Percentiles rank a stretch among this genome's conserved stretches.
These are phyloP conservation scores for Immersiella caudata DNA, from an alignment of 495 filamentous ascomycete genomes.

Conservation along the genomic window DNA sequence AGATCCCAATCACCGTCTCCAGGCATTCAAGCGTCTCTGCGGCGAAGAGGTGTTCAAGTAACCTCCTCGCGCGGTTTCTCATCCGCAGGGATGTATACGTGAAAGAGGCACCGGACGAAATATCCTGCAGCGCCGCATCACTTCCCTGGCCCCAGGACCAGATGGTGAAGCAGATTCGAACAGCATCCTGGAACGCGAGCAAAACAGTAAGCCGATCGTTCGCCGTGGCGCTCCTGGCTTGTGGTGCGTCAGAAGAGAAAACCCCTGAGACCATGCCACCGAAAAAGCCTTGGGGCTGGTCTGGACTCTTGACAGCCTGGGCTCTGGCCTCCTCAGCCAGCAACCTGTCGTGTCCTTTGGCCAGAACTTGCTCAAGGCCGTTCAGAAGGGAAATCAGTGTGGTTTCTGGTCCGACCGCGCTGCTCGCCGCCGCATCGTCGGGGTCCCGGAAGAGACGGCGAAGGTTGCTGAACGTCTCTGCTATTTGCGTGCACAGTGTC, in stretches of 20 bases:
- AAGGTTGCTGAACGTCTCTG: conserved; percentile 65
- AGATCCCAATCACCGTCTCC: conserved; percentile 84
- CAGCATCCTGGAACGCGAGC: conserved; percentile 94
- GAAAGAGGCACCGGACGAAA: conserved; percentile 77
- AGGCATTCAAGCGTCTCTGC: conserved; percentile 94
- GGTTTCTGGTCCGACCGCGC: conserved; percentile 58
- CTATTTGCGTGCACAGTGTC: conserved; percentile 79
- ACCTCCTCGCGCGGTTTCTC: conserved; percentile 81
- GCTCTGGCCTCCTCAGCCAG: conserved; percentile 72
- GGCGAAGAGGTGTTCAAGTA: conserved; percentile 90
- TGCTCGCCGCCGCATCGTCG: conserved; percentile 34
- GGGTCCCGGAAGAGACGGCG: conserved; percentile 56
- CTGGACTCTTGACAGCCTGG: conserved; percentile 71
- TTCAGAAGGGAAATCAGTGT: conserved; percentile 79
- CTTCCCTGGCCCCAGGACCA: conserved; percentile 87
- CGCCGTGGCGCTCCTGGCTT: conserved; percentile 74
- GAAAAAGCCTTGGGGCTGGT: conserved; percentile 89
- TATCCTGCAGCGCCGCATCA: conserved; percentile 60
- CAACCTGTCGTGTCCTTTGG: conserved; percentile 82
- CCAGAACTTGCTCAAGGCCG: conserved; percentile 86
- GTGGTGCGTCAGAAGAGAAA: conserved; percentile 76
- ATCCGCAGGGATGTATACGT: conserved; percentile 85
- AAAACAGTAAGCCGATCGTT: conserved; percentile 92
- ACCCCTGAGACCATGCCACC: conserved; percentile 96
- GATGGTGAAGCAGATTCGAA: conserved; percentile 85